Evolutionary conservation across 1,139 yeast species (phyloP), one percentile per base, ranked within the genome.

Genomic region (Suhomyces maxii): DNA sequence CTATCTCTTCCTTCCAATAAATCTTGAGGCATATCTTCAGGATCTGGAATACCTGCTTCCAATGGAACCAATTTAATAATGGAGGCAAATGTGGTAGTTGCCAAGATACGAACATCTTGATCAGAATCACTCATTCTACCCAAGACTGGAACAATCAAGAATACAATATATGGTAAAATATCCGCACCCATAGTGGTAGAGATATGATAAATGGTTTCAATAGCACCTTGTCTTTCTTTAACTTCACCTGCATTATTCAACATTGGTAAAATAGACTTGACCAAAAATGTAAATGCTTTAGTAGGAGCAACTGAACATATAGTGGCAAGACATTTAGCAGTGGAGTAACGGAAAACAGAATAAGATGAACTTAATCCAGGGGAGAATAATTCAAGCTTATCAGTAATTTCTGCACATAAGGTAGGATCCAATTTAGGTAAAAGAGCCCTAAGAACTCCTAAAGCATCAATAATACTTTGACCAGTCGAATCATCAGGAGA

Each of bases 81-180:
- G 0, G 96, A 85, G 0, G 99, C 99, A 77, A 95, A 95, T 0
- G 99, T 89, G 0, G 97, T 89, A 0, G 99, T 91, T 0, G 99
- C 96, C 46, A 95, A 69, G 18, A 87, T 77, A 58, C 99, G 82
- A n/a, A 91, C 85, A 63, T 90, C 97, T 47, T 79, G 80, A 60
- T 91, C 90, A 2, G 96, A 78, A 67, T 95, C 99, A 74, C 97
- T 90, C 99, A 95, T 95, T 64, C 99, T 80, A 42, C 99, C 99
- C 57, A 95, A 73, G 1, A 93, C 90, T 12, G 99, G 99, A 25
- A 95, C 98, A 64, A 95, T 89, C 59, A 95, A 77, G 64, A 93
- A 95, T 34, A 95, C 96, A 42, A 95, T 91, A 65, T 93, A 95
- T 0, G 99, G 99, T 48, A 95, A 72, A 48, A 95, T 89, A 53